Base-by-base conservation (phyloP, 176 grass and related monocot genomes). In the Olyra latifolia region DNA sequence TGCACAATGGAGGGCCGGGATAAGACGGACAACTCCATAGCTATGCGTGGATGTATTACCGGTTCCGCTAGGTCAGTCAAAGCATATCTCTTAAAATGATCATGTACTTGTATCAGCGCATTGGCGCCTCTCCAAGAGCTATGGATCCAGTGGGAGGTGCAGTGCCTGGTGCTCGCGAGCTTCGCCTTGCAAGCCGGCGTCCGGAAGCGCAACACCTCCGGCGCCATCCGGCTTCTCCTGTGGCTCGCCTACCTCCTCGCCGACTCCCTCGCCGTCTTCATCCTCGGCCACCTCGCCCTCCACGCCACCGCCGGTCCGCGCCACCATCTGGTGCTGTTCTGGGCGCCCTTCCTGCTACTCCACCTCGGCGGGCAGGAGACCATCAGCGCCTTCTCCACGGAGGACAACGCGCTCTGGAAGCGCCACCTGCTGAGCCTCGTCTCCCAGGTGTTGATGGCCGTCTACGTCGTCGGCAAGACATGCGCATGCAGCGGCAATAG, bases 361-460 rank as follows among this genome's bases (percentile, higher is more conserved):
- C 77, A 89, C 44, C 87, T 89, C 2, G 77, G 82, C 0, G 87
- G 88, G 20, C 80, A 80, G 3, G 88, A 91, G 49, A 87, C 78
- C 19, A 79, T 90, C 45, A 79, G 65, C 3, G 72, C 83, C 20
- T 90, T 74, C 62, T 86, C 88, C 13, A 53, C 66, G 7, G 81
- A 91, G 50, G 89, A 87, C 40, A 87, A 83, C 6, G 39, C 83
- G 28, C 70, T 91, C 7, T 87, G 81, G 89, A 49, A 61, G 62
- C 80, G 84, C 12, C 89, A 84, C 54, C 60, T 81, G 0, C 75
- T 91, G 24, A 53, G 43, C 43, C 56, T 87, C 30, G 42, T 25
- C 14, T 10, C 72, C 2, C 67, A 90, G 58, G 83, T 68, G 8
- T 29, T 3, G 5, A 4, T 77, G 17, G 88, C 88, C 12, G 27